Evolutionary conservation across 495 filamentous ascomycete genomes (phyloP).

Genomic region (Aspergillus wentii): DNA sequence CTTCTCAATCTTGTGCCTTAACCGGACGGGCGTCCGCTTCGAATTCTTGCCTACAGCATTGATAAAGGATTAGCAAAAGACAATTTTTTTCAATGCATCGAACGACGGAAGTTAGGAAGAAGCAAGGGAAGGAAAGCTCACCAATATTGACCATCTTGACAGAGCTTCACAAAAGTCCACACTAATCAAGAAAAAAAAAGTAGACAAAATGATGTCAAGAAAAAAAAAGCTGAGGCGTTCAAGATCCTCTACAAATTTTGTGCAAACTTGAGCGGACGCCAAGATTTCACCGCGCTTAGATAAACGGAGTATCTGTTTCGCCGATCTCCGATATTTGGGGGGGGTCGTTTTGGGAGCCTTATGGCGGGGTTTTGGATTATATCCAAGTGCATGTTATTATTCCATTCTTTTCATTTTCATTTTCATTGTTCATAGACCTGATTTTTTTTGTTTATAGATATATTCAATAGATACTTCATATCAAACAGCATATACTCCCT

Average conservation of each 20-base stretch:
- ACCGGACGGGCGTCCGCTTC: slow-evolving; percentile 81
- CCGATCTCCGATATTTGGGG: slow-evolving; percentile 40
- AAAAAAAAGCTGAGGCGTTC: slow-evolving; percentile 21
- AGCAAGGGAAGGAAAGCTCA: slow-evolving; percentile 18
- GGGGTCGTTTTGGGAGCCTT: too few species aligned
- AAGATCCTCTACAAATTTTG: slow-evolving; percentile 17
- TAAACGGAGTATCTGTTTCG: slow-evolving; percentile 33
- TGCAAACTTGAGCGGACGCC: slow-evolving; percentile 22
- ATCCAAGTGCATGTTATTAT: not conserved
- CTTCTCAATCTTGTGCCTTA: slow-evolving; percentile 96
- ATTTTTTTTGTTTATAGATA: not conserved
- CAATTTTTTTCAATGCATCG: too few species aligned
- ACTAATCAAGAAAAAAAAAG: slow-evolving; percentile 9
- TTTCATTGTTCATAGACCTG: slow-evolving; percentile 6
- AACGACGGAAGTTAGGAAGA: not conserved
- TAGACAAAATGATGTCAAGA: slow-evolving; percentile 7
- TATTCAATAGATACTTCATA: slow-evolving; percentile 1
- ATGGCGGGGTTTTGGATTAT: not conserved
- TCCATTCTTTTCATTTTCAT: slow-evolving; percentile 7
- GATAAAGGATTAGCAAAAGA: slow-evolving; percentile 8
- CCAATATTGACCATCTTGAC: slow-evolving; percentile 49
- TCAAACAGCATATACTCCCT: slow-evolving; percentile 9
- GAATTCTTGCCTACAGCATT: slow-evolving; percentile 73
- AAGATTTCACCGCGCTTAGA: slow-evolving; percentile 41
- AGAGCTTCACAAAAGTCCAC: slow-evolving; percentile 3